These are phyloP conservation scores for Talaromyces sp. DNA, from an alignment of 2,329 filamentous ascomycete species.

Conservation along the genomic window DNA sequence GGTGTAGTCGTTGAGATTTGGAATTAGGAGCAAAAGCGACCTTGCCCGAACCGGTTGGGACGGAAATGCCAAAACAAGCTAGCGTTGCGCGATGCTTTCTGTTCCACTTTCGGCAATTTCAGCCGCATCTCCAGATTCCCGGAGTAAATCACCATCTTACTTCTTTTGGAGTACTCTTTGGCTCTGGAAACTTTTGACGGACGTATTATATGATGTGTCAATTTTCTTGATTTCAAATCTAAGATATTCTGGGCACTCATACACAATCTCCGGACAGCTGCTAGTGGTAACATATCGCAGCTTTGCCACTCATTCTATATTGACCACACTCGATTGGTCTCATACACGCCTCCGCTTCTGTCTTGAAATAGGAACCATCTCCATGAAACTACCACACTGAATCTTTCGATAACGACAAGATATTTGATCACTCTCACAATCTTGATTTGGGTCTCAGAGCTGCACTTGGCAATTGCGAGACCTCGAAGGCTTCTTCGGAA, in stretches of 20 bases:
- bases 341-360: background rate
- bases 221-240: no score
- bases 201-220: background rate
- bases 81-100: background rate
- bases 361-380: background rate
- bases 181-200: background rate
- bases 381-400: background rate
- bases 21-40: background rate
- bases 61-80: background rate
- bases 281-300: background rate
- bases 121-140: background rate
- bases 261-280: background rate
- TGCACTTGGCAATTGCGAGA: constrained; percentile 5
- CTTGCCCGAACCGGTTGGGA: background rate
- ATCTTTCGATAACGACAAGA: no score
- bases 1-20: background rate
- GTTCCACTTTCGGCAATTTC: background rate
- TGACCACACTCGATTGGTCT: background rate
- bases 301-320: background rate
- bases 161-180: no score
- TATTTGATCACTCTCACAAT: background rate
- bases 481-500: constrained; percentile 17
- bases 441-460: background rate
- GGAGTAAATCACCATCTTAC: background rate
- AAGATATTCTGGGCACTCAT: no score